Conservation (phyloP, 306 rosid genomes). For the Fagus crenata region DNA sequence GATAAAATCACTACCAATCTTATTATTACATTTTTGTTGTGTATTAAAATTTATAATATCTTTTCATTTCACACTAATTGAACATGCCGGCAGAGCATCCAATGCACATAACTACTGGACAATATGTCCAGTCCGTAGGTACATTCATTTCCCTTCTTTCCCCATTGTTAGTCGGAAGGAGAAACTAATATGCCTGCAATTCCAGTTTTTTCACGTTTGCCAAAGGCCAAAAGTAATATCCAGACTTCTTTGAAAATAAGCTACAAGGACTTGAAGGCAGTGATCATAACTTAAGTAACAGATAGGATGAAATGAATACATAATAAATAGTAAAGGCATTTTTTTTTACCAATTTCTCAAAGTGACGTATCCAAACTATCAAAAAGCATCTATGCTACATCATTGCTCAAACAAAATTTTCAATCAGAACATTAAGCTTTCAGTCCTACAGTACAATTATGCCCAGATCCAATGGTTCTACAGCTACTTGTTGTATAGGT, state of each 20-base stretch:
- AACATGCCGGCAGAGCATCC: too few relatives aligned
- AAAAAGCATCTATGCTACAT: conserved; percentile 21
- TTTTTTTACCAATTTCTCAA: not conserved
- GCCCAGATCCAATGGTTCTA: conserved; percentile 25
- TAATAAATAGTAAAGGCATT: not conserved
- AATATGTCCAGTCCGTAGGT: too few relatives aligned
- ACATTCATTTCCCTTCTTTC: too few relatives aligned
- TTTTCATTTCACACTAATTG: too few relatives aligned
- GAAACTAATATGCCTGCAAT: not conserved
- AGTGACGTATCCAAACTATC: conserved; percentile 19
- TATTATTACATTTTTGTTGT: too few relatives aligned
- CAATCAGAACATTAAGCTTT: conserved; percentile 35
- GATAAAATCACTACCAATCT: too few relatives aligned
- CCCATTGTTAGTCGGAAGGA: too few relatives aligned
- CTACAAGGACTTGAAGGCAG: not conserved
- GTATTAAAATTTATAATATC: too few relatives aligned
- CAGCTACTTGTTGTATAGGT: conserved; percentile 78
- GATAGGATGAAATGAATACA: not conserved
- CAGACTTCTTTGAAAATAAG: not conserved
- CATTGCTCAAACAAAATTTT: conserved; percentile 54
- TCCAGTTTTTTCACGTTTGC: not conserved
- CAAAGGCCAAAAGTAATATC: not conserved
- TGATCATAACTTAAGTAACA: not conserved
- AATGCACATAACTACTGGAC: too few relatives aligned
- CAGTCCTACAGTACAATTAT: conserved; percentile 16